Evolutionary conservation across 768 basidiomycete species (phyloP), one percentile per base, ranked within the genome.

Genomic region (Pseudohyphozyma bogoriensis): DNA sequence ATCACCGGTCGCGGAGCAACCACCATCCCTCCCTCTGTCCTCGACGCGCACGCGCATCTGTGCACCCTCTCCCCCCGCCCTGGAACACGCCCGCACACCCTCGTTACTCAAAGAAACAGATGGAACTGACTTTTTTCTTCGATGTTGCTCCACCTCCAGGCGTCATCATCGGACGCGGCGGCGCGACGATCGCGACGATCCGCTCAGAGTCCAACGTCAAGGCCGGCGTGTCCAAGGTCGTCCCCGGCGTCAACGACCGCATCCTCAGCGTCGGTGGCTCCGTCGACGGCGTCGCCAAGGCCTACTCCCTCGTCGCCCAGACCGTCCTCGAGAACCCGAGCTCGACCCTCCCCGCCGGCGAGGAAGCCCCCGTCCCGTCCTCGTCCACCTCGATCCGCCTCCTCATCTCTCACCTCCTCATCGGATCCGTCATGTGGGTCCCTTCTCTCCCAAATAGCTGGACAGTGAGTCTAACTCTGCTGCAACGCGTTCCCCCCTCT

Each of bases 211-310:
- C 91, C 46, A 90, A 87, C 67, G 92, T 95, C 77, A 97, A 90
- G 77, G 92, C 95, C 64, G 95, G 95, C 73, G 95, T 99, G 75
- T 91, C 86, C 81, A 97, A 95, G 75, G 93, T 96, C 79, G 90
- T 93, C 61, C 83, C 85, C 58, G 95, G 95, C 71, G 90, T 99
- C 62, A 91, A 95, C 63, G 95, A 99, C 77, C 86, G 95, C 70
- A 91, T 97, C 73, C 83, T 99, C 73, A 89, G 87, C 70, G 86
- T 97, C 75, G 85, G 83, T 62, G 95, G 95, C 59, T 81, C 86
- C 47, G 85, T 95, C 69, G 90, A 97, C 70, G 85, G 83, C 64
- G 89, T 99, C 64, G 85, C 92, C 69, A 87, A 90, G 81, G 93
- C 93, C 59, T 97, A 95, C 79, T 83, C 85, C 66, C 86, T 92